phyloP scores from a whole-genome alignment of 108 stramenopile genomes.

The Pseudonitzschia pungens region DNA sequence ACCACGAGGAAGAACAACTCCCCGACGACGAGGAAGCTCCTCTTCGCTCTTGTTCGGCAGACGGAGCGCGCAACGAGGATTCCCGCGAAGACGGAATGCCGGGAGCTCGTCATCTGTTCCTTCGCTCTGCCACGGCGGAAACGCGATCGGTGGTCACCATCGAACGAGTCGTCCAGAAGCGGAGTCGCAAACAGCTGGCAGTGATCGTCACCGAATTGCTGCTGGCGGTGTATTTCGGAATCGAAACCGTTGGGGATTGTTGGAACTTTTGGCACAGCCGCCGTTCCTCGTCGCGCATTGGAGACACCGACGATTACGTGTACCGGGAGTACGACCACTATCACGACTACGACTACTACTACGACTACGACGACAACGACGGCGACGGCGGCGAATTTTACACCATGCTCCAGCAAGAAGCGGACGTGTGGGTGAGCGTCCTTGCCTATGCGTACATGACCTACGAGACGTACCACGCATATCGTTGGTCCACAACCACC shows the following conservation, averaged over 20 bases:
- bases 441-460: constrained; percentile 7
- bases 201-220: not conserved
- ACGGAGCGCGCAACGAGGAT: no score
- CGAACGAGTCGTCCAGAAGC: not conserved
- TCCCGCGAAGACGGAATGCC: no score
- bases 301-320: no score
- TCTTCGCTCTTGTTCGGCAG: not conserved
- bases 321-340: no score
- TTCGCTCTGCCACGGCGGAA: no score
- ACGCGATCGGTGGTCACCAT: not conserved
- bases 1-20: no score
- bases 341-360: not conserved
- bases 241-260: not conserved
- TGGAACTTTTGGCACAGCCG: not conserved
- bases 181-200: not conserved
- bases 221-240: not conserved
- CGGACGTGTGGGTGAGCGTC: not conserved
- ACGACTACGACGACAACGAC: not conserved
- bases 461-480: not conserved
- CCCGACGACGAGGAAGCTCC: not conserved
- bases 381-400: not conserved
- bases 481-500: not conserved
- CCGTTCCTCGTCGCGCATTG: no score
- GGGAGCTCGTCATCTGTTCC: no score
- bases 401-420: not conserved